phyloP scores from a whole-genome alignment of 2,329 filamentous ascomycete genomes.

The Penicillium concentricum region DNA sequence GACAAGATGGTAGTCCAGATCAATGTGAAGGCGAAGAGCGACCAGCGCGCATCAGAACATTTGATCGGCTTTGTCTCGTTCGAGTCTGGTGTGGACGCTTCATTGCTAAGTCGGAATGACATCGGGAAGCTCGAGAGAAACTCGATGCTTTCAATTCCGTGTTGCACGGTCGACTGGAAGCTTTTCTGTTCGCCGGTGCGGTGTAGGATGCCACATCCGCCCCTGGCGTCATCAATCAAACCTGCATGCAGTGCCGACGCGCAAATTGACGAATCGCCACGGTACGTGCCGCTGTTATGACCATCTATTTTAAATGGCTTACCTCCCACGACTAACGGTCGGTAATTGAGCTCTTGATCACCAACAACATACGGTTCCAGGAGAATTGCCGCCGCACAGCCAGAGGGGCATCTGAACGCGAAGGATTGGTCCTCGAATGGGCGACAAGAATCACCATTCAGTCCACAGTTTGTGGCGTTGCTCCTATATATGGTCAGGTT shows the following conservation, averaged over 20 bases:
- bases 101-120: constrained; percentile 43
- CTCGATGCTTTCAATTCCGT: constrained; percentile 53
- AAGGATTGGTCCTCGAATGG: constrained; percentile 56
- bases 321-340: constrained; percentile 56
- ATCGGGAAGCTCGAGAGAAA: constrained; percentile 60
- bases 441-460: constrained; percentile 57
- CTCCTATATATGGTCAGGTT: constrained; percentile 22
- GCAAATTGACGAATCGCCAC: constrained; percentile 62
- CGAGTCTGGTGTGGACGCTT: constrained; percentile 24
- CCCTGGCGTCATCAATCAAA: constrained; percentile 53
- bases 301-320: constrained; percentile 40
- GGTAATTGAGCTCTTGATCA: constrained; percentile 54
- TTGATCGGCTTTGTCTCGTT: constrained; percentile 29
- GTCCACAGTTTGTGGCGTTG: constrained; percentile 49
- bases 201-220: constrained; percentile 57
- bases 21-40: constrained; percentile 55
- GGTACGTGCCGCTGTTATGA: constrained; percentile 50
- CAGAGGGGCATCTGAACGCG: constrained; percentile 59
- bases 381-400: constrained; percentile 53
- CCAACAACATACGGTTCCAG: constrained; percentile 59
- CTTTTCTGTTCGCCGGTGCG: constrained; percentile 52
- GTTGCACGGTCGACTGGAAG: constrained; percentile 47
- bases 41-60: constrained; percentile 60
- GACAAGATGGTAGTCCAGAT: constrained; percentile 55
- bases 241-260: constrained; percentile 60